Percentiles rank a stretch among this genome's conserved stretches.
phyloP scores from a whole-genome alignment of 768 basidiomycete species.

The Lactarius evosmus region DNA sequence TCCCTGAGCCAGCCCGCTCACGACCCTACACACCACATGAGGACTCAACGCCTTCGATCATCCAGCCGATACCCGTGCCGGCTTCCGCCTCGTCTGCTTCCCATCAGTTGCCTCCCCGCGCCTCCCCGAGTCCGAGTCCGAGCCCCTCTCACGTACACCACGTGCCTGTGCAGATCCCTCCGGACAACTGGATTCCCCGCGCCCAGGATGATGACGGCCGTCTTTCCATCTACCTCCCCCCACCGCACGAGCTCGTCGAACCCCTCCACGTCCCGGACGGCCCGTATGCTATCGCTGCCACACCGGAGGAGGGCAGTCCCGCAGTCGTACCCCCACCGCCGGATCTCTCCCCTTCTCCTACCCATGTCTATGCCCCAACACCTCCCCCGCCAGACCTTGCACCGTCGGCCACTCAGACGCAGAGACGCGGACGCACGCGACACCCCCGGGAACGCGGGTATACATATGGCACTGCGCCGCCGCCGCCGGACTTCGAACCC shows the following conservation, averaged over 20 bases:
- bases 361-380: slow-evolving; percentile 11
- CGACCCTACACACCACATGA: slow-evolving; percentile 26
- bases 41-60: slow-evolving; percentile 24
- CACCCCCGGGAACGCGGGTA: slow-evolving; percentile 12
- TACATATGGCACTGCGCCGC: slow-evolving; percentile 5
- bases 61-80: slow-evolving; percentile 24
- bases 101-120: background rate
- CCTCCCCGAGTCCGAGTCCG: slow-evolving; percentile 12
- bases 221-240: slow-evolving; percentile 25
- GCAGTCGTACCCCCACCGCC: slow-evolving; percentile 11
- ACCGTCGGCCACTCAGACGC: background rate
- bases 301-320: slow-evolving; percentile 25
- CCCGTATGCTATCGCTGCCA: slow-evolving; percentile 16
- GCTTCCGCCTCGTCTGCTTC: slow-evolving; percentile 16
- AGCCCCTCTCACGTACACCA: slow-evolving; percentile 13
- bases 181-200: slow-evolving; percentile 27
- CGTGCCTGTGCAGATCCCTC: slow-evolving; percentile 20
- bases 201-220: slow-evolving; percentile 27
- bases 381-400: slow-evolving; percentile 18
- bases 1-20: slow-evolving; percentile 16
- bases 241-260: slow-evolving; percentile 24
- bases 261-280: slow-evolving; percentile 14
- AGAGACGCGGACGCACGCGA: background rate
- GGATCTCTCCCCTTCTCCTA: slow-evolving; percentile 3
- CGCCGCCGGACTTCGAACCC: slow-evolving; percentile 11